Conservation (phyloP, 208 protist genomes). For the Trypanosoma cruzi region DNA sequence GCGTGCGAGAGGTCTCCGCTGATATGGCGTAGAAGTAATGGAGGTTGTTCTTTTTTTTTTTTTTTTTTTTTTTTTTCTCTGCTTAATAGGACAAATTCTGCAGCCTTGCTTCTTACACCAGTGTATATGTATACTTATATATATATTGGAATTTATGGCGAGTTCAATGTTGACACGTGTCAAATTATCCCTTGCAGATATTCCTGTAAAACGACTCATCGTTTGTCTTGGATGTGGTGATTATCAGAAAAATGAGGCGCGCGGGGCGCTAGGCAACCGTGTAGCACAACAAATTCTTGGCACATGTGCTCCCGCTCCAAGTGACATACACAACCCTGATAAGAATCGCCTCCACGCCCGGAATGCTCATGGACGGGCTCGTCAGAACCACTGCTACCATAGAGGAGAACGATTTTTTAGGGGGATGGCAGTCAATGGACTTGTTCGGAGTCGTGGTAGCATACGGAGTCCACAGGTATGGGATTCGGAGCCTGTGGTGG, state of each 20-base stretch:
- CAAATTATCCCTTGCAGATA: conserved; percentile 19
- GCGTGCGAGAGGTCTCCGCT: not conserved
- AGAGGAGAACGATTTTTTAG: conserved; percentile 10
- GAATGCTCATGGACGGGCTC: conserved; percentile 54
- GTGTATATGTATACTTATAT: not conserved
- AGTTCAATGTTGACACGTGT: conserved; percentile 14
- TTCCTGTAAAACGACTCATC: conserved; percentile 42
- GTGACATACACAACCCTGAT: conserved; percentile 80
- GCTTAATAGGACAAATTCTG: conserved; percentile 2
- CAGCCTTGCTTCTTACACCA: not conserved
- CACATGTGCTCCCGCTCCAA: conserved; percentile 55
- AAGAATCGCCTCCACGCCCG: conserved; percentile 45
- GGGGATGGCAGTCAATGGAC: not conserved
- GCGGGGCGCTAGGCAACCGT: conserved; percentile 42
- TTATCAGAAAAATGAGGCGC: conserved; percentile 7
- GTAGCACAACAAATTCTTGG: conserved; percentile 54
- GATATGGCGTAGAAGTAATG: not conserved
- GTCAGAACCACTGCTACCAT: conserved; percentile 36
- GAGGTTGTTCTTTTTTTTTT: not conserved
- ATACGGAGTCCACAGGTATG: conserved; percentile 66
- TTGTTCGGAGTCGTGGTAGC: conserved; percentile 1
- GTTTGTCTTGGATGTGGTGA: conserved; percentile 52
- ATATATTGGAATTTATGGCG: conserved; percentile 2
- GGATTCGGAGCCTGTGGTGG: conserved; percentile 65
- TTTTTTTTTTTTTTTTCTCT: not conserved